A percentile compares a stretch with the other conserved stretches of the same genome.
phyloP scores from a whole-genome alignment of 768 basidiomycete genomes.

The Kwoniella pini region DNA sequence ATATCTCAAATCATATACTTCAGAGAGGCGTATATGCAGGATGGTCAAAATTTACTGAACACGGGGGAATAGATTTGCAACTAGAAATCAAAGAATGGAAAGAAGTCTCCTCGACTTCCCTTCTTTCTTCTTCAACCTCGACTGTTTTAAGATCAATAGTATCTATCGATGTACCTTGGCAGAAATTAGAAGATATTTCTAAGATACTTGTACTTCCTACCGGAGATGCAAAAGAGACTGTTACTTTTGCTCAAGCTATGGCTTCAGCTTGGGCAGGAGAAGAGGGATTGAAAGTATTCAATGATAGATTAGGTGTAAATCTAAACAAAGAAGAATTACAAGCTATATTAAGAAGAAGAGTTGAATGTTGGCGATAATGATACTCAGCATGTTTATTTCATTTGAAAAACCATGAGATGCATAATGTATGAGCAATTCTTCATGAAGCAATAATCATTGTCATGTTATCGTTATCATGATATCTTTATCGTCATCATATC shows the following conservation, averaged over 20 bases:
- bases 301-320: conserved; percentile 31
- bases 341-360: conserved; percentile 42
- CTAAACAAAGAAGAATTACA: conserved; percentile 38
- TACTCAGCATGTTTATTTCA: too few species aligned
- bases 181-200: conserved; percentile 68
- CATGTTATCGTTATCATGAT: too few species aligned
- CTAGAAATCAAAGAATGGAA: conserved; percentile 81
- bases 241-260: conserved; percentile 49
- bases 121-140: conserved; percentile 40
- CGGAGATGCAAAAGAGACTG: conserved; percentile 7
- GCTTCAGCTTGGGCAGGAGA: conserved; percentile 45
- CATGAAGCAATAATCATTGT: too few species aligned
- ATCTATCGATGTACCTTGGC: conserved; percentile 74
- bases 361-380: conserved; percentile 46
- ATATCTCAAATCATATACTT: conserved; percentile 73
- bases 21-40: conserved; percentile 83
- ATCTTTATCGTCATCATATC: too few species aligned
- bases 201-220: conserved; percentile 62
- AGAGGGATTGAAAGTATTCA: conserved; percentile 28
- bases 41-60: conserved; percentile 61
- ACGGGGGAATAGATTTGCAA: conserved; percentile 65
- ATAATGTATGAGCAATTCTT: too few species aligned
- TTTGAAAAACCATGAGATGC: too few species aligned
- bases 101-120: conserved; percentile 69
- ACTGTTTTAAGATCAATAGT: conserved; percentile 61